Evolutionary conservation across 345 rosid genomes (phyloP).

Genomic region (Viola odorata): DNA sequence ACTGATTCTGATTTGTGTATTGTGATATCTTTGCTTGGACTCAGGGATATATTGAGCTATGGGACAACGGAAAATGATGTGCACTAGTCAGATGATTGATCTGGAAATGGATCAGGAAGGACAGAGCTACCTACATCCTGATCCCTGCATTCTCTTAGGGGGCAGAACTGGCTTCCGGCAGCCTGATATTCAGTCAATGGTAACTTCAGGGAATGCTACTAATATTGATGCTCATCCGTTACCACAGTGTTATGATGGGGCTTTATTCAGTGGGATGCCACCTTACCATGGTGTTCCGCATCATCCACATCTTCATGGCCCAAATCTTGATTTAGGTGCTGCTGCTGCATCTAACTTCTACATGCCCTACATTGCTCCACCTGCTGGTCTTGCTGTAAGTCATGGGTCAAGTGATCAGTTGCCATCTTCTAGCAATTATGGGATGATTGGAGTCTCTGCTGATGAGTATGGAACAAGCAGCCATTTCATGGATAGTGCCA

Average conservation of each 20-base stretch:
- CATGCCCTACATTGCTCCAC: constrained; percentile 33
- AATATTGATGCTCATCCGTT: constrained; percentile 38
- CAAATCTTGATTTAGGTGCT: constrained; percentile 44
- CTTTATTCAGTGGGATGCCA: constrained; percentile 40
- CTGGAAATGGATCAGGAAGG: constrained; percentile 47
- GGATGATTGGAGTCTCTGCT: constrained; percentile 41
- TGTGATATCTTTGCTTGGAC: constrained; percentile 11
- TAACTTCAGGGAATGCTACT: constrained; percentile 31
- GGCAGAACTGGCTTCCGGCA: constrained; percentile 40
- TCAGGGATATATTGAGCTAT: constrained; percentile 34
- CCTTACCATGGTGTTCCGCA: constrained; percentile 47
- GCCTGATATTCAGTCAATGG: constrained; percentile 38
- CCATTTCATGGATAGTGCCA: constrained; percentile 44
- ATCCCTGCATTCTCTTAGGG: constrained; percentile 47
- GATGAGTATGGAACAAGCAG: constrained; percentile 48
- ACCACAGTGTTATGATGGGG: constrained; percentile 40
- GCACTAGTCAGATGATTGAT: constrained; percentile 41
- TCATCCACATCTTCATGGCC: constrained; percentile 33
- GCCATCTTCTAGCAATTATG: constrained; percentile 39
- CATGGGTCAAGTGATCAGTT: constrained; percentile 42
- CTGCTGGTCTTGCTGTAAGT: constrained; percentile 35
- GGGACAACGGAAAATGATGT: constrained; percentile 50
- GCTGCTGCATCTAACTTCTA: constrained; percentile 43
- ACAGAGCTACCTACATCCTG: constrained; percentile 37
- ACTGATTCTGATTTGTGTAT: constrained; percentile 7